phyloP scores from a whole-genome alignment of 352 stramenopile genomes.

The Phytophthora pini region DNA sequence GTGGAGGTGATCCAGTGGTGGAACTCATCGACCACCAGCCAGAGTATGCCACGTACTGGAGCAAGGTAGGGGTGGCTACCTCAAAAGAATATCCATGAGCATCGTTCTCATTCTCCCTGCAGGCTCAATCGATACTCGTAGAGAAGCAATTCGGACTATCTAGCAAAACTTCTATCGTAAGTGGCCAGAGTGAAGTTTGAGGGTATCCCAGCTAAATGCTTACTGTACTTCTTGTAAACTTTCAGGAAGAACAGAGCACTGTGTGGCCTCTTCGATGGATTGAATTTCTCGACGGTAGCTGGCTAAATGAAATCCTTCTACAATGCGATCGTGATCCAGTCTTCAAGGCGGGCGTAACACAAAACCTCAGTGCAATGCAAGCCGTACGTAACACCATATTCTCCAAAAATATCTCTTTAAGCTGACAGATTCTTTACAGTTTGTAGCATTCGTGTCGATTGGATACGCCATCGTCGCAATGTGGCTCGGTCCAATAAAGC shows the following conservation, averaged over 20 bases:
- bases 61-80: constrained; percentile 11
- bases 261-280: constrained; percentile 7
- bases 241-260: background rate
- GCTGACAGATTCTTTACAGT: constrained; percentile 25
- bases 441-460: constrained; percentile 61
- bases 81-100: background rate
- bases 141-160: constrained; percentile 9
- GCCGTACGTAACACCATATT: constrained; percentile 27
- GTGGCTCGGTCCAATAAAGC: constrained; percentile 61
- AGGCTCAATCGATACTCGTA: constrained; percentile 16
- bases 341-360: constrained; percentile 36
- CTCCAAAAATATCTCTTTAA: constrained; percentile 3
- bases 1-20: constrained; percentile 5
- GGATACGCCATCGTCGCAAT: constrained; percentile 46
- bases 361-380: constrained; percentile 48
- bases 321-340: constrained; percentile 35
- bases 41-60: constrained; percentile 14
- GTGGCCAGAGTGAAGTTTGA: background rate
- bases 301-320: constrained; percentile 26
- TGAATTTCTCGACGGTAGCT: constrained; percentile 16
- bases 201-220: background rate
- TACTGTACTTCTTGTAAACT: background rate
- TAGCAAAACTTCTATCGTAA: constrained; percentile 10
- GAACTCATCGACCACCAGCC: background rate
- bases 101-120: constrained; percentile 4